Evolutionary conservation across 2,329 filamentous ascomycete genomes (phyloP), one percentile per base, ranked within the genome.

Genomic region (Penicillium sp.): DNA sequence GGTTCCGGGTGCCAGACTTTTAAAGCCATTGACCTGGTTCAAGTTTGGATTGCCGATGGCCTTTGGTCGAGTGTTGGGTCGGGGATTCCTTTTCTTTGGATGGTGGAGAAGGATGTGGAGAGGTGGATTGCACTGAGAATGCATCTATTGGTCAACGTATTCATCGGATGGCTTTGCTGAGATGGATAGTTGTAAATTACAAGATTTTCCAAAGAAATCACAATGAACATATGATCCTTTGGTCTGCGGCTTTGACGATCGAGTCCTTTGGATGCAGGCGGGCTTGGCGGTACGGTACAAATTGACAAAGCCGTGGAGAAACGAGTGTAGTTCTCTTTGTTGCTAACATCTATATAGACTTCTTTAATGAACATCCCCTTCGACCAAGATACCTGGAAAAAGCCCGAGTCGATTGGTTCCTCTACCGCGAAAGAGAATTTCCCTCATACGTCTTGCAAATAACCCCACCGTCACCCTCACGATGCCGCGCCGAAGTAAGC

Each of bases 61-160:
- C 13, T 52, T 66, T 50, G 64, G 63, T 0, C 62, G 54, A 46
- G 15, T 66, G 1, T 10, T 64, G 8, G 64, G 59, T 27, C 51
- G 59, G 33, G 40, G 49, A 2, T 33, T 65, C 49, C 42, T 64
- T 7, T 12, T 60, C 1, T 65, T 63, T 53, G 29, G 34, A 9
- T 57, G 51, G 52, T 59, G 43, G 17, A 59, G 51, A 43, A 52
- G 59, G 20, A 2, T 56, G 3, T 59, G 53, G 53, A 56, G 51
- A 24, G 7, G 7, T 15, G 36, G 36, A 7, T 2, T 15, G 3
- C 36, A 21, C 17, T 40, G 20, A 23, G 7, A 13, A 23, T 24
- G 34, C 34, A 23, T 7, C 3, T 13, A 13, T 12, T 3, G 10
- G 4, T n/a, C n/a, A n/a, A n/a, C n/a, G n/a, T n/a, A n/a, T n/a